phyloP scores from a whole-genome alignment of 1,284 basidiomycete species.

The Trichosporon faecale region DNA sequence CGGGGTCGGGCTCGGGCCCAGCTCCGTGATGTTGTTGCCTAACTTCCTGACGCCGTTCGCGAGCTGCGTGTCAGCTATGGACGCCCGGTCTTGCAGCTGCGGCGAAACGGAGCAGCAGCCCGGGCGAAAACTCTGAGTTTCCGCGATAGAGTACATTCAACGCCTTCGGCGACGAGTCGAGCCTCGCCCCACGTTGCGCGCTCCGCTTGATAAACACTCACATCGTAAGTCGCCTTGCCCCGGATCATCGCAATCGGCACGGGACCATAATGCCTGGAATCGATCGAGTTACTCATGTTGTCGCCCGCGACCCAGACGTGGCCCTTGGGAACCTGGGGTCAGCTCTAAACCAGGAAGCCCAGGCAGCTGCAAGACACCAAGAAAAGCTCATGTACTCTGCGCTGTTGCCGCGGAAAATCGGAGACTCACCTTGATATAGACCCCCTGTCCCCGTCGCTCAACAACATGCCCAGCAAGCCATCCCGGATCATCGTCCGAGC shows the following conservation, averaged over 20 bases:
- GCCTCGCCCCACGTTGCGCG: too few relatives aligned
- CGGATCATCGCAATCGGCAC: slow-evolving; percentile 78
- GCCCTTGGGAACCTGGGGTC: slow-evolving; percentile 67
- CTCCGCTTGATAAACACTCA: too few relatives aligned
- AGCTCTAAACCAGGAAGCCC: not conserved
- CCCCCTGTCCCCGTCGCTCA: not conserved
- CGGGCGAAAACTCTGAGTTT: too few relatives aligned
- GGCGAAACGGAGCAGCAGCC: too few relatives aligned
- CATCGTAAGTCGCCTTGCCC: slow-evolving; percentile 56
- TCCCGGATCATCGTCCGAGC: slow-evolving; percentile 50
- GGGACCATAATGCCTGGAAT: slow-evolving; percentile 87
- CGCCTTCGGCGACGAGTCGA: too few relatives aligned
- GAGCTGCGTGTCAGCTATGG: not conserved
- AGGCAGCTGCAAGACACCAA: not conserved
- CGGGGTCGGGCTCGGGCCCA: not conserved
- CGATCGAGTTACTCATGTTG: slow-evolving; percentile 76
- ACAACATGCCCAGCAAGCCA: slow-evolving; percentile 12
- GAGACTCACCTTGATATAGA: not conserved
- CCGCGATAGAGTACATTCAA: too few relatives aligned
- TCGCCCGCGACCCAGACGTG: slow-evolving; percentile 93
- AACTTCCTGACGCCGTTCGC: not conserved
- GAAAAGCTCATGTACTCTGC: too few relatives aligned
- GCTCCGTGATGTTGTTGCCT: not conserved
- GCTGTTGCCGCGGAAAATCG: not conserved
- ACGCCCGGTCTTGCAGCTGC: not conserved